Percentiles rank a stretch among this genome's conserved stretches.
Evolutionary conservation across 345 rosid species (phyloP).

Genomic region (Populus pruinosa): DNA sequence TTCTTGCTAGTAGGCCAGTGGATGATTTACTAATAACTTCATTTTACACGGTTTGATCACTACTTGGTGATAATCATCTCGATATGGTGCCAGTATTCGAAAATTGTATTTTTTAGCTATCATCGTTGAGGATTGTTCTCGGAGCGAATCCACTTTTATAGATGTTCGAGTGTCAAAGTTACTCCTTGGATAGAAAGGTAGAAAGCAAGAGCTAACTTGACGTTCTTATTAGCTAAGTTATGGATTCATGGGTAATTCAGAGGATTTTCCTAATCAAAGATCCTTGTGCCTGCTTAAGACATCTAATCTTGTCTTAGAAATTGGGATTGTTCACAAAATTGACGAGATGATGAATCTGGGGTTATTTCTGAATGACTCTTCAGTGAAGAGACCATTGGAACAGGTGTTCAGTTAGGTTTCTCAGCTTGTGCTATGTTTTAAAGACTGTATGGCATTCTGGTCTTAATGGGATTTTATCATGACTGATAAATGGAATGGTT

Average conservation of each 20-base stretch:
- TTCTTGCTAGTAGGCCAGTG: not conserved
- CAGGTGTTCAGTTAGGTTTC: not conserved
- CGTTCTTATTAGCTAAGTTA: not conserved
- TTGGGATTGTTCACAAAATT: not conserved
- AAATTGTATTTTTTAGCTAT: not conserved
- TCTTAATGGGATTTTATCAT: not conserved
- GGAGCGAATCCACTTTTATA: not conserved
- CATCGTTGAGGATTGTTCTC: not conserved
- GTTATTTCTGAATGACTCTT: not conserved
- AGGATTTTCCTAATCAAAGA: not conserved
- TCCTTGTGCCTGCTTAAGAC: not conserved
- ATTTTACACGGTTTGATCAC: not conserved
- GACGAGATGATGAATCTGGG: not conserved
- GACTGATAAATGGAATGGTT: not conserved
- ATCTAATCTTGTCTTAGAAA: not conserved
- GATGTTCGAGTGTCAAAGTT: not conserved
- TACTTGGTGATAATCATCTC: not conserved
- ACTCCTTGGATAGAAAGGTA: not conserved
- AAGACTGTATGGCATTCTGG: not conserved
- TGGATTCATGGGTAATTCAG: not conserved
- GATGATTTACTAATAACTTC: not conserved
- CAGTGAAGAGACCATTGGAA: not conserved
- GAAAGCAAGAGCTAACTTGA: not conserved
- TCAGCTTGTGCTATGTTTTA: not conserved
- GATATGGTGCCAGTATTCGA: not conserved